Evolutionary conservation across 371 early-diverging fungal genomes (phyloP).

Genomic region (Rhizomucor miehei): DNA sequence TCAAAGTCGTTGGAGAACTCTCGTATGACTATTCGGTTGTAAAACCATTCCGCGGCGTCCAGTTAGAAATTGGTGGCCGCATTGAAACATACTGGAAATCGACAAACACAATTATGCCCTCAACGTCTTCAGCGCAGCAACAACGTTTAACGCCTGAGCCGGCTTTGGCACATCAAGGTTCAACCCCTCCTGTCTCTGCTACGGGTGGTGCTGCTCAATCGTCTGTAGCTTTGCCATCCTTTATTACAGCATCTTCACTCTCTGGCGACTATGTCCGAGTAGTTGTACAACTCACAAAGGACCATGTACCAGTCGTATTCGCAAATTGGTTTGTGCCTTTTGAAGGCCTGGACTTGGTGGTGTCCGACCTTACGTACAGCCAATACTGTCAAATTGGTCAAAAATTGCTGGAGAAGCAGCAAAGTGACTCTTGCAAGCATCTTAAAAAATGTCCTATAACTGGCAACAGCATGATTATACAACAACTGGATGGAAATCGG

Average conservation of each 20-base stretch:
- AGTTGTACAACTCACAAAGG: slow-evolving; percentile 87
- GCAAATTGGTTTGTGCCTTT: slow-evolving; percentile 66
- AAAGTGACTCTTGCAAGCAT: slow-evolving; percentile 20
- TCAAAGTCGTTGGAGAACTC: slow-evolving; percentile 89
- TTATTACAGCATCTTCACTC: slow-evolving; percentile 78
- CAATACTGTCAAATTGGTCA: slow-evolving; percentile 55
- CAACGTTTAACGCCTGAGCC: slow-evolving; percentile 17
- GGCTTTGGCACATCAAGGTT: background rate
- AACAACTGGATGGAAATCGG: slow-evolving; percentile 16
- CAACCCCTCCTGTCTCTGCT: slow-evolving; percentile 15
- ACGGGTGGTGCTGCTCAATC: slow-evolving; percentile 11
- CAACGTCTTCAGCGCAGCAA: slow-evolving; percentile 12
- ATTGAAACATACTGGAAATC: slow-evolving; percentile 98
- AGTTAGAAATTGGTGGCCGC: slow-evolving; percentile 87
- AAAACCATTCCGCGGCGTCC: slow-evolving; percentile 83
- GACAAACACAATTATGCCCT: slow-evolving; percentile 59
- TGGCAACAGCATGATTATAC: slow-evolving; percentile 36
- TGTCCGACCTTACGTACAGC: slow-evolving; percentile 57
- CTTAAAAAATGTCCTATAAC: slow-evolving; percentile 32
- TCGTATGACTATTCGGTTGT: slow-evolving; percentile 80
- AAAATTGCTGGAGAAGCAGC: slow-evolving; percentile 10
- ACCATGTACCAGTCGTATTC: slow-evolving; percentile 87
- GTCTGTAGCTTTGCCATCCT: slow-evolving; percentile 57
- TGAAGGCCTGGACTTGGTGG: slow-evolving; percentile 53
- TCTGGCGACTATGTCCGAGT: slow-evolving; percentile 81